phyloP scores from a whole-genome alignment of 176 grass and related monocot species.

The Urochloa ruziziensis region DNA sequence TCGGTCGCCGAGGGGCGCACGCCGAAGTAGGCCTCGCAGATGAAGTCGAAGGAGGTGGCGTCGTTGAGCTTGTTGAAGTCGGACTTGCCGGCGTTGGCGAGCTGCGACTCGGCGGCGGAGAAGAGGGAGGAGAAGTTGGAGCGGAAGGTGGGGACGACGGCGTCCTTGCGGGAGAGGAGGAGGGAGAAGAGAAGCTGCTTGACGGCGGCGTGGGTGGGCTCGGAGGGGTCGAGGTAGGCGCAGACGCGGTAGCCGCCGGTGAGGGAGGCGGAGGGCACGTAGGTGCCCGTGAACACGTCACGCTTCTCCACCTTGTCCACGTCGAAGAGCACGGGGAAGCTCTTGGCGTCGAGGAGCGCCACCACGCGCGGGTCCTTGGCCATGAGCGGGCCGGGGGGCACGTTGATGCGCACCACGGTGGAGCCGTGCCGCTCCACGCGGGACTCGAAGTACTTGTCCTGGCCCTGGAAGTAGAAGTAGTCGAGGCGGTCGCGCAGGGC shows the following conservation, averaged over 20 bases:
- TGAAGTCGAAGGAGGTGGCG: constrained; percentile 57
- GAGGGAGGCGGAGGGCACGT: constrained; percentile 58
- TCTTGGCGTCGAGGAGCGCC: constrained; percentile 63
- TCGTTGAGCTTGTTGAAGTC: constrained; percentile 69
- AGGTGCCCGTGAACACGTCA: constrained; percentile 65
- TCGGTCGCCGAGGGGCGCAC: constrained; percentile 30
- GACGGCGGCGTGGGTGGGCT: constrained; percentile 53
- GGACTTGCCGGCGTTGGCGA: constrained; percentile 23
- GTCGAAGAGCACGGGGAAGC: constrained; percentile 73
- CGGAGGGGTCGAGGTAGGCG: constrained; percentile 73
- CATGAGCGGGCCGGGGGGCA: constrained; percentile 59
- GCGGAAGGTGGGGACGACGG: constrained; percentile 49
- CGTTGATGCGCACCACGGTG: constrained; percentile 65
- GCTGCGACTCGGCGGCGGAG: constrained; percentile 43
- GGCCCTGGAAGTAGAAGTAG: constrained; percentile 69
- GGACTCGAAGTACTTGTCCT: constrained; percentile 69
- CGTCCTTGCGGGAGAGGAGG: constrained; percentile 53
- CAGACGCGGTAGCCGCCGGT: constrained; percentile 67
- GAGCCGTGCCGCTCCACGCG: constrained; percentile 47
- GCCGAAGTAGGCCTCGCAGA: constrained; percentile 69
- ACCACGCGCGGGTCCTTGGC: constrained; percentile 57
- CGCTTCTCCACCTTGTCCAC: constrained; percentile 68
- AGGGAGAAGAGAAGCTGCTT: constrained; percentile 59
- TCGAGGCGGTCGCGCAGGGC: constrained; percentile 59
- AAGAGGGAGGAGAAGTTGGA: constrained; percentile 54